Base-by-base conservation (phyloP, 805 yeast species). In the Sugiyamaella marilandica region DNA sequence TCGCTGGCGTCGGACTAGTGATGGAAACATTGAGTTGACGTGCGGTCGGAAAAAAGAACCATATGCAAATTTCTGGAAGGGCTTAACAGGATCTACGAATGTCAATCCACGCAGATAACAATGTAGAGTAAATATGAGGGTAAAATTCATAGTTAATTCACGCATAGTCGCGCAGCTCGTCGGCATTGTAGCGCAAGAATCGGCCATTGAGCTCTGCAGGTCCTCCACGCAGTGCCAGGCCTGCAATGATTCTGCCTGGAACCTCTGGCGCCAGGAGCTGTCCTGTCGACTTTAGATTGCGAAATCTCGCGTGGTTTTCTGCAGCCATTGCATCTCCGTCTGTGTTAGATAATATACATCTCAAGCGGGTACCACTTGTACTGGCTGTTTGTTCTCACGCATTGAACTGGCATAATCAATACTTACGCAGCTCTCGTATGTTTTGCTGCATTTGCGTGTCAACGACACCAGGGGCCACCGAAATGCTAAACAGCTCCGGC, bases 401-500 rank as follows among this genome's bases (percentile, higher is more conserved):
- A n/a, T n/a, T n/a, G n/a, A n/a, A n/a, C n/a, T n/a, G n/a, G n/a
- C n/a, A 7, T 24, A 24, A 7, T 3, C 29, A 7, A 7, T 24
- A 56, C 67, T 49, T 55, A 55, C 70, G 81, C 43, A 69, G 75
- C 14, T 80, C 84, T 61, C 98, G 80, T 53, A 92, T 90, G 51
- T 81, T 84, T 7, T 59, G 66, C 70, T 94, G 98, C 98, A 94
- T 92, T 18, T 73, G 74, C 0, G 99, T 92, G 65, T 88, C 88
- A 1, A 94, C 97, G 1, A 89, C 95, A 2, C 99, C 98, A 0
- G 98, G 98, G 0, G 96, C 97, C 21, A 94, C 76, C 0, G 97
- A 75, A 10, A 90, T 70, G 2, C 85, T 73, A 34, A 71, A 68
- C n/a, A 89, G 70, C 0, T 71, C 74, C 1, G 75, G 71, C 64